Conservation (phyloP, 2,329 filamentous ascomycete species). For the Aspergillus amoenus region DNA sequence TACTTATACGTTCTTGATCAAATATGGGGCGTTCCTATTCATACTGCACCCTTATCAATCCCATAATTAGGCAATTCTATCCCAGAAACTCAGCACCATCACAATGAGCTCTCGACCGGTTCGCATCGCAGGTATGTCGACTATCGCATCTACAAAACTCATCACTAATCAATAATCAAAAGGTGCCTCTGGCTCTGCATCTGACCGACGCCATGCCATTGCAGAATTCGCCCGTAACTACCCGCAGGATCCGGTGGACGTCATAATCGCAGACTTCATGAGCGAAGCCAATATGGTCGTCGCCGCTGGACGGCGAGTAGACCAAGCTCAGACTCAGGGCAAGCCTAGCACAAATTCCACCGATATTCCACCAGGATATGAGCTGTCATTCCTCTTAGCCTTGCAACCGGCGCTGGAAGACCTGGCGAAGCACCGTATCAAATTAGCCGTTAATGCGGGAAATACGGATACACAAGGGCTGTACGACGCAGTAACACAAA, state of each 20-base stretch:
- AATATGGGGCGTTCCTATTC: not conserved
- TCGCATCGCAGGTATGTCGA: conserved; percentile 28
- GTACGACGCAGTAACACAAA: conserved; percentile 38
- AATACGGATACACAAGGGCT: conserved; percentile 43
- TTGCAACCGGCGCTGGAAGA: conserved; percentile 41
- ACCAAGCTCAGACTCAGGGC: conserved; percentile 31
- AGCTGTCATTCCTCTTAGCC: conserved; percentile 54
- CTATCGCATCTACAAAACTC: not conserved
- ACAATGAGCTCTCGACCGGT: conserved; percentile 24
- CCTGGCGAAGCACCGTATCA: conserved; percentile 42
- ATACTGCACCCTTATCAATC: not conserved
- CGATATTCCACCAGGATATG: conserved; percentile 44
- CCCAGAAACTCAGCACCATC: not conserved
- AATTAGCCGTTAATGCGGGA: conserved; percentile 47
- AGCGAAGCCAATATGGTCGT: conserved; percentile 55
- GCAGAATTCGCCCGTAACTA: conserved; percentile 43
- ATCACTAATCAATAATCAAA: not conserved
- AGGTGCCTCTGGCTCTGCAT: conserved; percentile 48
- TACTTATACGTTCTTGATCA: not conserved
- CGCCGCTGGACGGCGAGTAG: conserved; percentile 33
- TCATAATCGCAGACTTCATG: conserved; percentile 50
- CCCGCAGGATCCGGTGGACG: conserved; percentile 46
- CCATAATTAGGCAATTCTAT: not conserved
- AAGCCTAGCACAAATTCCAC: conserved; percentile 3
- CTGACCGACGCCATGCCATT: conserved; percentile 48